Percentiles rank a stretch among this genome's conserved stretches.
These are phyloP conservation scores for Hypoxylon sp. DNA, from an alignment of 2,329 filamentous ascomycete species.

Conservation along the genomic window DNA sequence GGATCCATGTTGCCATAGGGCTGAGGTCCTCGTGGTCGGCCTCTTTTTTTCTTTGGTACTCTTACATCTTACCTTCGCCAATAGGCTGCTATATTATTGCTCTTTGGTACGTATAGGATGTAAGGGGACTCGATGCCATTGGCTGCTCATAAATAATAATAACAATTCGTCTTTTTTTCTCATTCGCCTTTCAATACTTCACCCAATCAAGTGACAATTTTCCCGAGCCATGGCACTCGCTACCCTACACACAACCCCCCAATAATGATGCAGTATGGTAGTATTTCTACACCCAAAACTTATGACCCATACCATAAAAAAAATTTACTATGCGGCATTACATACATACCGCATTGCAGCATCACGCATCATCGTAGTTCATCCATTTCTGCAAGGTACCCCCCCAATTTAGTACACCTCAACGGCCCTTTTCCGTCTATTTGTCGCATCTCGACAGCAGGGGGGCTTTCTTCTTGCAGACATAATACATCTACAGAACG, in stretches of 20 bases:
- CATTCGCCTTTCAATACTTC: conserved; percentile 4
- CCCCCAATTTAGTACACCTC: conserved; percentile 34
- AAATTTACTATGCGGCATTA: conserved; percentile 13
- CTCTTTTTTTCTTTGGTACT: conserved; percentile 14
- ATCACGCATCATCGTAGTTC: conserved; percentile 21
- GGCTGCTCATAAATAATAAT: conserved; percentile 13
- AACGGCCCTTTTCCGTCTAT: conserved; percentile 38
- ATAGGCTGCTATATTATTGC: conserved; percentile 6
- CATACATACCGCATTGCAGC: conserved; percentile 25
- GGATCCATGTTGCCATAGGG: conserved; percentile 27
- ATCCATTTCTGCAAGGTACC: conserved; percentile 30
- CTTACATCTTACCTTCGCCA: conserved; percentile 14
- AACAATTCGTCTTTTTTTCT: conserved; percentile 18
- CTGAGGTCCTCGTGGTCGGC: conserved; percentile 30
- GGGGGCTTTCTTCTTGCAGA: conserved; percentile 33
- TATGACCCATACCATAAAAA: conserved; percentile 2
- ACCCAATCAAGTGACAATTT: conserved; percentile 19
- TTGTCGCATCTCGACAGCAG: conserved; percentile 22
- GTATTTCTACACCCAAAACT: conserved; percentile 7
- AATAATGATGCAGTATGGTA: conserved; percentile 6
- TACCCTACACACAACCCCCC: neutral
- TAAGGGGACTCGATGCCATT: conserved; percentile 20
- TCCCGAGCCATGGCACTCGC: conserved; percentile 1
- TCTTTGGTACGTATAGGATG: conserved; percentile 15
- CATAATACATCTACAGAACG: conserved; percentile 19